Evolutionary conservation across 2,329 filamentous ascomycete genomes (phyloP), one percentile per base, ranked within the genome.

Genomic region (Pseudocercospora vitis): DNA sequence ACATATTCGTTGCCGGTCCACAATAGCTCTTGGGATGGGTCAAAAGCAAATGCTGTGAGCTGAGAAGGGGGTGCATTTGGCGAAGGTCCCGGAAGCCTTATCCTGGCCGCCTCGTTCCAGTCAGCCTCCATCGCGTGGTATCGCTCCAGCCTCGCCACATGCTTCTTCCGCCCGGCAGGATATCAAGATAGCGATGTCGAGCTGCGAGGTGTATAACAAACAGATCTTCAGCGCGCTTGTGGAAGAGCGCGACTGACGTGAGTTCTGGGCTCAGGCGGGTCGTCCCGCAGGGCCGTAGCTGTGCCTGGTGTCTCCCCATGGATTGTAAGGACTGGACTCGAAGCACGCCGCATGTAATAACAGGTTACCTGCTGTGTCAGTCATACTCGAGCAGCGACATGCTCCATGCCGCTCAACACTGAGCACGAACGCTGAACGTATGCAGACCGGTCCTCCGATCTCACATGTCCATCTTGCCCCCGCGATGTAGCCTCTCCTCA

Each of bases 1-100:
- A 94, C 89, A 78, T 86, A 89, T 75, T 94, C 89, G 71, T 94
- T 95, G 42, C 91, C 95, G 2, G 86, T 84, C 94, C 95, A 99
- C 49, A 99, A 75, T 29, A 99, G 80, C 71, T 99, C 94, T 71
- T 96, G 88, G 32, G 81, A 80, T 53, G 87, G 87, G 71, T 99
- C 94, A 73, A 99, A 99, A 44, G 88, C 87, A 71, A 96, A 82
- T 2, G 90, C 86, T 39, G 88, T 86, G 62, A 90, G 84, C 53
- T 84, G 83, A 18, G 87, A 87, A 37, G 85, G 81, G 66, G 87
- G 76, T 61, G 81, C 81, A 75, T 87, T 85, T 66, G 84, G 78
- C 68, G 83, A 86, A 66, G 88, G 85, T 65, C 88, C 85, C 71
- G 90, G 89, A 73, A 95, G 83, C 70, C 85, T 81, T 74, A 94